phyloP scores from a whole-genome alignment of 805 yeast species.

The Saccharomycopsis microspora region DNA sequence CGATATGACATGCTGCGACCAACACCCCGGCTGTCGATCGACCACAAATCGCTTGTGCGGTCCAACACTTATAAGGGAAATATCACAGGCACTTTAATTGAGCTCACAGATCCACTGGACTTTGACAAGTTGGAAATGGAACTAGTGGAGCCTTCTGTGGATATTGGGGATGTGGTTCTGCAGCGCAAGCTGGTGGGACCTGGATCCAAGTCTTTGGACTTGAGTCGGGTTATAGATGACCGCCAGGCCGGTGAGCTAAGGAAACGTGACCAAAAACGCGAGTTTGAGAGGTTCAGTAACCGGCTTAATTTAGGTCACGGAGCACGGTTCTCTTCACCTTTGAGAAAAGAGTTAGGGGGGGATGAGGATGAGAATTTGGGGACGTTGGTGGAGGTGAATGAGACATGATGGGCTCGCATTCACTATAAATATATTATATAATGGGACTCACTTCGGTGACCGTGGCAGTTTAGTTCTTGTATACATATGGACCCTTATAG shows the following conservation, averaged over 20 bases:
- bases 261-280: slow-evolving; percentile 1
- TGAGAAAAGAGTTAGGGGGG: too few relatives aligned
- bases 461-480: too few relatives aligned
- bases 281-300: slow-evolving; percentile 6
- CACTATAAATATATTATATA: too few relatives aligned
- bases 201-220: slow-evolving; percentile 7
- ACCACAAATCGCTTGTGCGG: neutral
- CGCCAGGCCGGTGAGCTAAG: neutral
- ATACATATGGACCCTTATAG: too few relatives aligned
- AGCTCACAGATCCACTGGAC: neutral
- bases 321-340: neutral
- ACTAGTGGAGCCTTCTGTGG: slow-evolving; percentile 2
- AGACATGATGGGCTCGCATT: too few relatives aligned
- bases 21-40: slow-evolving; percentile 16
- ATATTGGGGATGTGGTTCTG: neutral
- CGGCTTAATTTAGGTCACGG: slow-evolving; percentile 13
- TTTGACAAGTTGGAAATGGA: slow-evolving; percentile 5
- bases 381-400: too few relatives aligned
- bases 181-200: too few relatives aligned
- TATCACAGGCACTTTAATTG: neutral
- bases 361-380: too few relatives aligned
- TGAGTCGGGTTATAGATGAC: neutral
- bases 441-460: too few relatives aligned
- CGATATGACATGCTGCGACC: slow-evolving; percentile 15
- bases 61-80: neutral